These are phyloP conservation scores for Colletotrichum viniferum DNA, from an alignment of 2,329 filamentous ascomycete genomes.

Conservation along the genomic window DNA sequence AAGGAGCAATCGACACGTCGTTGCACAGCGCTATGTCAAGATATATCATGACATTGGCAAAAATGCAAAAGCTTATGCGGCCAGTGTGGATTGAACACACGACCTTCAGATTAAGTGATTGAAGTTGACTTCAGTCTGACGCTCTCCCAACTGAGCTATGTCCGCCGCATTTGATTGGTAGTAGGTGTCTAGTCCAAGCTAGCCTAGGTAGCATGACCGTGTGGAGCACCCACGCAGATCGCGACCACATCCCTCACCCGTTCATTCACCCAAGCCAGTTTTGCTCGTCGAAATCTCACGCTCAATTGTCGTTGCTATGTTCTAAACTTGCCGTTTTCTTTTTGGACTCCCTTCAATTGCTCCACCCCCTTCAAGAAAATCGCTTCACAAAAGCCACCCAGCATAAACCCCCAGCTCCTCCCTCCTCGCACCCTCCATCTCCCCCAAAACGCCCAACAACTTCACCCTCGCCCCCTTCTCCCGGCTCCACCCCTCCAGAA, in stretches of 20 bases:
- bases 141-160: constrained; percentile 22
- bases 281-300: neutral
- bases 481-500: constrained; percentile 69
- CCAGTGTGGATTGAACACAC: constrained; percentile 22
- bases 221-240: neutral
- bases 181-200: fast-evolving
- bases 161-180: constrained; percentile 4
- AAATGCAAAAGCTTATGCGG: neutral
- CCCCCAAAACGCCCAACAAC: constrained; percentile 72
- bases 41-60: neutral
- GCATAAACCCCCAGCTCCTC: constrained; percentile 50
- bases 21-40: neutral
- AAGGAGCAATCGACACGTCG: too few species aligned
- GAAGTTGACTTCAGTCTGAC: constrained; percentile 21
- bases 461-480: constrained; percentile 67
- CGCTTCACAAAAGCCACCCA: constrained; percentile 41
- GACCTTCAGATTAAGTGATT: constrained; percentile 21
- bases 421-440: constrained; percentile 67
- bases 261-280: neutral
- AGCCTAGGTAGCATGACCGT: fast-evolving
- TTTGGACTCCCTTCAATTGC: neutral
- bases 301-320: neutral
- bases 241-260: neutral
- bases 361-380: neutral
- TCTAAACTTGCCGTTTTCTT: neutral